A percentile compares a stretch with the other conserved stretches of the same genome.
Conservation (phyloP, 176 grass and related monocot genomes). For the Oryza glaberrima region DNA sequence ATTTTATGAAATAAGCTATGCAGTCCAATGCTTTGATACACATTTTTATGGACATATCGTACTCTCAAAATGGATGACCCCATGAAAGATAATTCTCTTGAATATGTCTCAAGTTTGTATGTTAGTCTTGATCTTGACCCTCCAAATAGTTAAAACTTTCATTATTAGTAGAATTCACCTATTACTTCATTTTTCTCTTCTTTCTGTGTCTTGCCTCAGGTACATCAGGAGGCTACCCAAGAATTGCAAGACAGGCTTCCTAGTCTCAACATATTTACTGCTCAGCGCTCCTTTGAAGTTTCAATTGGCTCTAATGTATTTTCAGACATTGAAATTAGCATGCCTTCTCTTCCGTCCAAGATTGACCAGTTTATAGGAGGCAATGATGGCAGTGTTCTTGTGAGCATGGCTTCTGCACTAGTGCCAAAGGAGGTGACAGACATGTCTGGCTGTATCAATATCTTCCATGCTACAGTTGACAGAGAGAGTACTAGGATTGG, state of each 20-base stretch:
- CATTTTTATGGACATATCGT: neutral
- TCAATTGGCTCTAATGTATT: conserved; percentile 23
- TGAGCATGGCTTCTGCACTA: conserved; percentile 17
- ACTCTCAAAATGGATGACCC: neutral
- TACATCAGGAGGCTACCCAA: conserved; percentile 30
- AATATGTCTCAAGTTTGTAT: neutral
- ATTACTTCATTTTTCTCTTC: neutral
- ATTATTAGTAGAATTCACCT: neutral
- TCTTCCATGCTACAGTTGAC: conserved; percentile 6
- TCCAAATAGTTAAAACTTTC: neutral
- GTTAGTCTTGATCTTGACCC: neutral
- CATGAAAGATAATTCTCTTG: neutral
- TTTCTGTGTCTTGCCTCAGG: conserved; percentile 41
- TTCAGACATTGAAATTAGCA: neutral
- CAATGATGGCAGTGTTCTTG: conserved; percentile 6
- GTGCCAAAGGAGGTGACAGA: conserved; percentile 12
- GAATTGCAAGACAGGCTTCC: conserved; percentile 29
- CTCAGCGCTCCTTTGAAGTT: conserved; percentile 29
- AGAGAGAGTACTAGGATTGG: conserved; percentile 4
- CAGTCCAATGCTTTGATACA: neutral
- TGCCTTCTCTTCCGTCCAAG: conserved; percentile 16
- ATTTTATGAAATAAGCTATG: neutral
- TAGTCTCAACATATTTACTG: neutral
- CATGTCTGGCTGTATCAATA: conserved; percentile 2
- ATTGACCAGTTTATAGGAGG: conserved; percentile 14